Conservation (phyloP, 2,329 filamentous ascomycete species). For the Neofusicoccum parvum region DNA sequence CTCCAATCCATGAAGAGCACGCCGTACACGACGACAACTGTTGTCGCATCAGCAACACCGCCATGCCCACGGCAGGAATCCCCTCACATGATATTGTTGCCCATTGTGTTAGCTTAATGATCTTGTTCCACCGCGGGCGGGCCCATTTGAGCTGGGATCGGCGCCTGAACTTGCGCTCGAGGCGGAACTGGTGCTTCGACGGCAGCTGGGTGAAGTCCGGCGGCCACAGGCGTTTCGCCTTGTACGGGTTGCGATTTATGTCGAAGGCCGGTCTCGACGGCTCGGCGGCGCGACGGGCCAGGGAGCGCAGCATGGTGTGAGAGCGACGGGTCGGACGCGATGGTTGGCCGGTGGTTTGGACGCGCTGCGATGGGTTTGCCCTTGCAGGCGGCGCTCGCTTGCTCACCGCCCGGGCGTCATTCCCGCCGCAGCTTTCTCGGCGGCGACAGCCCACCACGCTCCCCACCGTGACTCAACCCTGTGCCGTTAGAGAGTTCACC, state of each 20-base stretch:
- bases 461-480: conserved; percentile 16
- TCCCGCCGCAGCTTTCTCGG: conserved; percentile 9
- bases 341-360: background rate
- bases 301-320: conserved; percentile 50
- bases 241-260: conserved; percentile 60
- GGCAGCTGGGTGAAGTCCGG: conserved; percentile 73
- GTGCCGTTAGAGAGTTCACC: conserved; percentile 20
- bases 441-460: conserved; percentile 14
- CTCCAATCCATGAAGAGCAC: conserved; percentile 64
- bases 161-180: conserved; percentile 78
- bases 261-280: conserved; percentile 36
- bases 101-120: conserved; percentile 66
- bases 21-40: conserved; percentile 58
- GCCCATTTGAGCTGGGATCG: conserved; percentile 64
- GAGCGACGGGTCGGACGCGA: background rate
- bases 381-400: conserved; percentile 9
- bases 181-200: conserved; percentile 72
- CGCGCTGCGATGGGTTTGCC: background rate
- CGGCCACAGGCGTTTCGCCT: conserved; percentile 74
- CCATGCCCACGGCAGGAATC: conserved; percentile 32
- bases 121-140: conserved; percentile 66
- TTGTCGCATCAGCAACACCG: conserved; percentile 29
- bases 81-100: conserved; percentile 56
- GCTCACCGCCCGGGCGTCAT: conserved; percentile 21
- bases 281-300: conserved; percentile 45